Conservation (phyloP, 192 early-diverging fungal species). For the Gigaspora rosea region DNA sequence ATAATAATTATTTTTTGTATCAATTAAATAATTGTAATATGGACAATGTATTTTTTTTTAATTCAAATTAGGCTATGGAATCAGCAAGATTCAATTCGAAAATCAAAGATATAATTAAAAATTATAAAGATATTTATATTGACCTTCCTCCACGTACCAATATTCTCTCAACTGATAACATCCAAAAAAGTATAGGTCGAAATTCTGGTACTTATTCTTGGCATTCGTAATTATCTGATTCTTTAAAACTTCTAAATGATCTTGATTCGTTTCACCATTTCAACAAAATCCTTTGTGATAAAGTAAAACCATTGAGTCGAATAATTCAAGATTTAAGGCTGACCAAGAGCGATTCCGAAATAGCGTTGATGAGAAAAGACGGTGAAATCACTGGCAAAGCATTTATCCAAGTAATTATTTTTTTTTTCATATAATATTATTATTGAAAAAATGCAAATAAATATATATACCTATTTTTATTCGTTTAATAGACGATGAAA, state of each 20-base stretch:
- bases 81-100: slow-evolving; percentile 28
- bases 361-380: slow-evolving; percentile 74
- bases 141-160: slow-evolving; percentile 27
- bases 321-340: slow-evolving; percentile 72
- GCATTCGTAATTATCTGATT: background rate
- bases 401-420: slow-evolving; percentile 61
- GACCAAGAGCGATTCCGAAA: slow-evolving; percentile 78
- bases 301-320: slow-evolving; percentile 54
- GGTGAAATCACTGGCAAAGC: slow-evolving; percentile 78
- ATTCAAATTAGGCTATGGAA: slow-evolving; percentile 28
- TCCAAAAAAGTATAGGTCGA: slow-evolving; percentile 20
- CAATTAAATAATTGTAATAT: background rate
- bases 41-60: background rate
- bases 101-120: slow-evolving; percentile 25
- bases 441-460: background rate
- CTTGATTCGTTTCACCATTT: background rate
- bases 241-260: background rate
- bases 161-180: slow-evolving; percentile 28
- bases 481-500: slow-evolving; percentile 59
- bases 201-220: slow-evolving; percentile 11
- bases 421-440: background rate
- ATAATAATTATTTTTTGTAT: background rate
- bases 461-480: background rate
- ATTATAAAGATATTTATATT: slow-evolving; percentile 27
- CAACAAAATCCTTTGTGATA: background rate